These are phyloP conservation scores for Panicum virgatum DNA, from an alignment of 202 grass and related monocot species.

Conservation along the genomic window DNA sequence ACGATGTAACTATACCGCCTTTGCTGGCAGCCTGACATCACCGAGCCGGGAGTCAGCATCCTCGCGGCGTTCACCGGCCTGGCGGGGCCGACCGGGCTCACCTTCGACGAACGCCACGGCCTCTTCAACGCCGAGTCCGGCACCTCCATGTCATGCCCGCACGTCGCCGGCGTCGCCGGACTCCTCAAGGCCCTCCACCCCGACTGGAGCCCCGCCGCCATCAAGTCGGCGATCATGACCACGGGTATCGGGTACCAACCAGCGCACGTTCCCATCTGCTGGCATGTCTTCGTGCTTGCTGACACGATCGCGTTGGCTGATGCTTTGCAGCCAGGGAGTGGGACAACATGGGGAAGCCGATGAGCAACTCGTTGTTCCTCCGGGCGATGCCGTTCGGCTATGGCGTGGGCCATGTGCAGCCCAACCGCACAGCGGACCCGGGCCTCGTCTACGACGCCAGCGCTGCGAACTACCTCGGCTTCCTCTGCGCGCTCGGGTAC, in stretches of 20 bases:
- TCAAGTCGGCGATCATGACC: conserved; percentile 96
- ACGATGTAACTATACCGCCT: neutral
- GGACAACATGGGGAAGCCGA: conserved; percentile 63
- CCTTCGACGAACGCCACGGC: conserved; percentile 72
- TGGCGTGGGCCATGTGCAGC: conserved; percentile 79
- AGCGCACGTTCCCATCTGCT: neutral
- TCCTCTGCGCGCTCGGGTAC: conserved; percentile 81
- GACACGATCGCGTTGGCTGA: too few species aligned
- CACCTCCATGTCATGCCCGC: conserved; percentile 94
- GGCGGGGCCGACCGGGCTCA: conserved; percentile 53
- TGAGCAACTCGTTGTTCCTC: conserved; percentile 68
- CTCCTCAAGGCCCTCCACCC: conserved; percentile 80
- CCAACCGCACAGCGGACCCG: conserved; percentile 74
- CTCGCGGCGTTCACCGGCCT: conserved; percentile 65
- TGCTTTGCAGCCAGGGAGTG: conserved; percentile 55
- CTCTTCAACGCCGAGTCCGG: conserved; percentile 90
- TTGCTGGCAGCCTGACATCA: conserved; percentile 76
- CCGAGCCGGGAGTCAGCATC: conserved; percentile 87
- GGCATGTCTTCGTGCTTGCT: neutral
- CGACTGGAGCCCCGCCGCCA: conserved; percentile 79
- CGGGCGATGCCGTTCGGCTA: conserved; percentile 81
- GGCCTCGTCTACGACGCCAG: conserved; percentile 83
- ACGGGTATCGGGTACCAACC: conserved; percentile 45
- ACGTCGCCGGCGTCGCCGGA: conserved; percentile 74
- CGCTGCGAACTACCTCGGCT: conserved; percentile 65